phyloP scores from a whole-genome alignment of 805 yeast species.

The Pichia californica region DNA sequence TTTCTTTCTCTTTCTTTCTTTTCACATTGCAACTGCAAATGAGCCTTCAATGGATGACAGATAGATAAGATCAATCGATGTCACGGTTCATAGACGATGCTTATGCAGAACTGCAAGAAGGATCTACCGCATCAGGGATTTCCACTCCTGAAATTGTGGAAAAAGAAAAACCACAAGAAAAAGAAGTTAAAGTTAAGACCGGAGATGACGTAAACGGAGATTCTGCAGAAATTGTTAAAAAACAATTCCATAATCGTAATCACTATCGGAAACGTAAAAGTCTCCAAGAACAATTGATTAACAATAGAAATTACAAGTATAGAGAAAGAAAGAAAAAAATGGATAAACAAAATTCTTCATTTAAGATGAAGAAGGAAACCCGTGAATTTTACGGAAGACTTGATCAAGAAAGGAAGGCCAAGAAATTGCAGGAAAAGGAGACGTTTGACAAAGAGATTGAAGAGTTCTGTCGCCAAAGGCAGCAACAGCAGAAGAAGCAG shows the following conservation, averaged over 20 bases:
- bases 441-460: background rate
- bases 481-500: background rate
- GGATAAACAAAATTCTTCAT: conserved; percentile 36
- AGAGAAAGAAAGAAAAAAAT: conserved; percentile 26
- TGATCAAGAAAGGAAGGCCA: conserved; percentile 22
- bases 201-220: conserved; percentile 11
- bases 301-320: conserved; percentile 28
- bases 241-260: conserved; percentile 14
- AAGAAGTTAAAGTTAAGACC: too few relatives aligned
- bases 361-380: conserved; percentile 34
- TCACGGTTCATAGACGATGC: conserved; percentile 12
- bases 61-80: conserved; percentile 7
- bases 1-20: too few relatives aligned
- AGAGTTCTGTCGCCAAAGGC: conserved; percentile 1
- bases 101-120: conserved; percentile 15
- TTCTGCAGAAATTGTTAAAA: background rate
- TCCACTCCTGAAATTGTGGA: background rate
- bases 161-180: too few relatives aligned
- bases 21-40: too few relatives aligned
- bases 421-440: background rate
- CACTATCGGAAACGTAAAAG: conserved; percentile 28
- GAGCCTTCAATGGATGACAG: too few relatives aligned
- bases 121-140: background rate
- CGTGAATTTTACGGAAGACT: conserved; percentile 30
- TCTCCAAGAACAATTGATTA: conserved; percentile 36